Evolutionary conservation across 163 green algal genomes (phyloP), one percentile per base, ranked within the genome.

Genomic region (Scenedesmus sp.): DNA sequence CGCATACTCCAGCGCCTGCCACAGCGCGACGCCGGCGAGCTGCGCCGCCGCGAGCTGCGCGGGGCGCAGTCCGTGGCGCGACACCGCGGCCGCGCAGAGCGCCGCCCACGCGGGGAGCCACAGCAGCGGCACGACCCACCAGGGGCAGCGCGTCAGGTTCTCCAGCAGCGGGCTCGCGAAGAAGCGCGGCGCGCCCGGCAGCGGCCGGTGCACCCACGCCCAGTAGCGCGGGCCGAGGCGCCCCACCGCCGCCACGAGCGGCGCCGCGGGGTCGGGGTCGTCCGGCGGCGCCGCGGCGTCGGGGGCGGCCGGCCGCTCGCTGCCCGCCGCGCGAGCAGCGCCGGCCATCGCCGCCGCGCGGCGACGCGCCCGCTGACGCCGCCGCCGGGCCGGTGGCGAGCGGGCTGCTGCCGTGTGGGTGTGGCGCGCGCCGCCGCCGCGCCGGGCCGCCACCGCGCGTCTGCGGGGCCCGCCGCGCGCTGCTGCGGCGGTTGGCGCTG

Each of bases 1-100:
- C 4, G 60, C 44, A 79, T 98, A 98, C 83, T 98, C 94, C 3
- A 96, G 74, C 10, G 89, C 45, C 71, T 93, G 87, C 94, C 94
- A 98, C 20, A 89, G 60, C 11, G 90, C 22, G 7, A 94, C 54
- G 57, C 93, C 94, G 5, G 76, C 47, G 9, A 86, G n/a, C 28
- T 87, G 69, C 26, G 81, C 81, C 1, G 45, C 63, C 4, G 54
- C 54, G 65, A 75, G 34, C 50, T 53, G 44, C 24, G 34, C 18
- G 17, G 31, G 17, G 0, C 13, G 13, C 34, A 65, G 24, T 6
- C 42, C 34, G 3, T 69, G 60, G 50, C 20, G 1, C 9, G 26
- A 20, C 20, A 45, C 18, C 20, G 66, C 63, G 14, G 28, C 22
- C 29, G 24, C 39, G 63, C 47, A 54, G 51, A 79, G 17, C 2